phyloP scores from a whole-genome alignment of 371 early-diverging fungal species.

The Basidiobolus meristosporus region DNA sequence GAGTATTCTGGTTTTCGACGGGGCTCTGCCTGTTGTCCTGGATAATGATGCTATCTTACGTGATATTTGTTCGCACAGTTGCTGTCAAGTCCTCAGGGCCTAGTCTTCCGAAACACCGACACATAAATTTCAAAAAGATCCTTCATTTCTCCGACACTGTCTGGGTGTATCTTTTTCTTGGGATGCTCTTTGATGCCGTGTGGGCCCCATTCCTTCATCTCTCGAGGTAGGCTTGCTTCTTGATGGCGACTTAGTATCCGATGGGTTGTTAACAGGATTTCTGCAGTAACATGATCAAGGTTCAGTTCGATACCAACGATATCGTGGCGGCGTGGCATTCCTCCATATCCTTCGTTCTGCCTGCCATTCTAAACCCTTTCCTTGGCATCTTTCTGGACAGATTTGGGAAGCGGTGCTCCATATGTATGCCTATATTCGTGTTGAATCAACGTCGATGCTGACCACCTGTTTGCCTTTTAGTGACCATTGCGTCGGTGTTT shows the following conservation, averaged over 20 bases:
- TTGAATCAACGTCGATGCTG: too few relatives aligned
- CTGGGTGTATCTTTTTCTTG: constrained; percentile 21
- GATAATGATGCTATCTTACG: constrained; percentile 19
- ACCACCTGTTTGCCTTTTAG: too few relatives aligned
- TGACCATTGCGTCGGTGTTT: too few relatives aligned
- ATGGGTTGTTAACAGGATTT: too few relatives aligned
- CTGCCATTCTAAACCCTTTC: constrained; percentile 28
- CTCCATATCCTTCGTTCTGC: constrained; percentile 22
- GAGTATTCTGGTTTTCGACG: constrained; percentile 27
- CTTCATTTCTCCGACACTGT: constrained; percentile 21
- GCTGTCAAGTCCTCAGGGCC: constrained; percentile 9
- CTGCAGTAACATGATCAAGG: too few relatives aligned
- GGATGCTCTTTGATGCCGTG: constrained; percentile 22
- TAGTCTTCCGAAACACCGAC: constrained; percentile 10
- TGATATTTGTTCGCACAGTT: constrained; percentile 13
- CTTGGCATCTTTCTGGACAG: constrained; percentile 26
- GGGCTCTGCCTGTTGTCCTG: constrained; percentile 21
- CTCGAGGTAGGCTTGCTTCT: constrained; percentile 11
- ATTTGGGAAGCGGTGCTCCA: constrained; percentile 18
- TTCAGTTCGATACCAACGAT: constrained; percentile 15
- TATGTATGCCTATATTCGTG: constrained; percentile 19
- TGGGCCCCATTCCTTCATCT: constrained; percentile 31
- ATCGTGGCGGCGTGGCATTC: constrained; percentile 25
- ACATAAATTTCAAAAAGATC: constrained; percentile 15
- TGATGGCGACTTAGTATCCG: too few relatives aligned